phyloP scores from a whole-genome alignment of 106 monocot species.

The Allium sativum region DNA sequence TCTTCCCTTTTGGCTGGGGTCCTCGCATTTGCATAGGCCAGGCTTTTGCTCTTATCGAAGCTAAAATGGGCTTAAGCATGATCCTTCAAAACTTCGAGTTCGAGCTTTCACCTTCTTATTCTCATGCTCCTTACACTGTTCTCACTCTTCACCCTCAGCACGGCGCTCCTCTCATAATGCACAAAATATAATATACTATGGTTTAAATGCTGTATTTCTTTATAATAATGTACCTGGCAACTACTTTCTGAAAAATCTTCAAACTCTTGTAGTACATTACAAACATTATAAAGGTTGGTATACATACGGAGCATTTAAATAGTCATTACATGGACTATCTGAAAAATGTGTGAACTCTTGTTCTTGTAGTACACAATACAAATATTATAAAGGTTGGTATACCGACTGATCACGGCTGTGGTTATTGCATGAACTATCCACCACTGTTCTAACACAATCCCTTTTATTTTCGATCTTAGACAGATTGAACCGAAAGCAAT shows the following conservation, averaged over 20 bases:
- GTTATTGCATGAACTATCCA: not conserved
- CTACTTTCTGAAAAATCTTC: too few species aligned
- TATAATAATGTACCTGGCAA: too few species aligned
- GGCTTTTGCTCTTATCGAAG: constrained; percentile 56
- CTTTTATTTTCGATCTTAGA: not conserved
- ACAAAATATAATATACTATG: constrained; percentile 8
- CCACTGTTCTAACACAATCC: too few species aligned
- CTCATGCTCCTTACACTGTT: constrained; percentile 38
- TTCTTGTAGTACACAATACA: too few species aligned
- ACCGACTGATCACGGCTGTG: not conserved
- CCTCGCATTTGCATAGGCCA: constrained; percentile 68
- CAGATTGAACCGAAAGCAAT: constrained; percentile 5
- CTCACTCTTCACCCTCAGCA: constrained; percentile 39
- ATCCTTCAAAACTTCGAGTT: constrained; percentile 45
- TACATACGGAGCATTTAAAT: too few species aligned
- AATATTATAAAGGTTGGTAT: too few species aligned
- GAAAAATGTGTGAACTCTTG: too few species aligned
- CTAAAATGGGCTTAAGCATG: constrained; percentile 45
- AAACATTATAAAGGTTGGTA: too few species aligned
- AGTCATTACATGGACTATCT: too few species aligned
- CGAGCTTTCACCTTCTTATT: constrained; percentile 41
- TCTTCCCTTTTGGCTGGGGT: constrained; percentile 51
- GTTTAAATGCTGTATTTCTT: too few species aligned
- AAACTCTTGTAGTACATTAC: too few species aligned
- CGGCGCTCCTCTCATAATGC: constrained; percentile 12